Base-by-base conservation (phyloP, 2,329 filamentous ascomycete genomes). In the Aureobasidium sp. region DNA sequence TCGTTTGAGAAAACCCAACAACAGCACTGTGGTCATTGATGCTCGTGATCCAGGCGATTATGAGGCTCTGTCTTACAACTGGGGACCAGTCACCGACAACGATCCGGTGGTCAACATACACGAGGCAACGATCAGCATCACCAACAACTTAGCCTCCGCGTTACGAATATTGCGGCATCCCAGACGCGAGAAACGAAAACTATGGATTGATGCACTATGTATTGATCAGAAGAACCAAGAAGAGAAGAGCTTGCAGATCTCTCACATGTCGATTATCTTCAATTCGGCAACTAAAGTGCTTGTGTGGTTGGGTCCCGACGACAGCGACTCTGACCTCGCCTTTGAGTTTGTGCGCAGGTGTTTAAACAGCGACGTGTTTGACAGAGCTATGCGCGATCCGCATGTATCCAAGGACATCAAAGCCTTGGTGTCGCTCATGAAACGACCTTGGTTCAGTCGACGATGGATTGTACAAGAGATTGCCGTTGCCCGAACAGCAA, bases 161-260 rank as follows among this genome's bases (percentile, higher is more conserved):
- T 45, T 63, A 27, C 29, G 39, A 25, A 48, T 53, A 27, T 25
- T 63, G 42, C 57, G 62, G 13, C 16, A 44, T 16, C 39, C 27
- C 1, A 44, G 50, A 42, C 36, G 5, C 13, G 25, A 39, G 16
- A 48, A 37, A 30, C 50, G 50, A 21, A 41, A 21, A 15, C 50
- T 63, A 11, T 63, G 62, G 62, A 47, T 63, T 5, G 62, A 63
- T 34, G 62, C 62, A 2, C 34, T 63, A 15, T 61, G 62, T 44
- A 63, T 61, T 16, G 54, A 63, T 36, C 62, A 63, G 37, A 50
- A 55, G n/a, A 47, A 63, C 11, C 39, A 61, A 45, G 34, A 61
- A 13, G 62, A 63, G 45, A 63, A 63, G 32, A 57, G 58, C 32
- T 29, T 48, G 13, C 62, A 63, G 37, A 63, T 63, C 32, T 44